Evolutionary conservation across 306 rosid species (phyloP), one percentile per base, ranked within the genome.

Genomic region (Quercus aquifolioides): DNA sequence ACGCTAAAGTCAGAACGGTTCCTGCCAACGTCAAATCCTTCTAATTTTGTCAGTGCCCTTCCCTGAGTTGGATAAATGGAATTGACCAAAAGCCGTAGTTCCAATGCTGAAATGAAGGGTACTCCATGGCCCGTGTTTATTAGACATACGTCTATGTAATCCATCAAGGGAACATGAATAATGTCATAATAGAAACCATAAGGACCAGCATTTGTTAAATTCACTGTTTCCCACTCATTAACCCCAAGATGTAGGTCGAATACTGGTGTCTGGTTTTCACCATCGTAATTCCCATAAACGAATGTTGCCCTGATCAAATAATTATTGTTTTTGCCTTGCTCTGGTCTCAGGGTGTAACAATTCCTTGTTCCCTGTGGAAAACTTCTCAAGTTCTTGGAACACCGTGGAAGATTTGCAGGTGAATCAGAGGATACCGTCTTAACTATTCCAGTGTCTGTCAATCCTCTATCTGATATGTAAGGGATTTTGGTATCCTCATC

Each of bases 61-160:
- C 25, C n/a, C 0, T 28, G 5, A 4, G 33, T 78, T 31, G 0
- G 57, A 76, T 86, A 84, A 4, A 76, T 52, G 6, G 71, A 55
- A 64, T 23, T 79, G 9, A 11, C 55, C 12, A 87, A 9, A 65
- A 6, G 81, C 23, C 90, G 81, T 6, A 91, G 75, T 60, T 84
- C 94, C 64, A 90, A 62, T 1, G 80, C 8, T 20, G 93, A 84
- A 41, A 90, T 80, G 55, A 79, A 90, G 19, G 97, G 91, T 1
- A 58, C 75, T 21, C 91, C 89, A 6, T 20, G 3, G 46, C 84
- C 84, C 14, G 74, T 81, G 30, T 87, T 87, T 0, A 90, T 82
- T 10, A 90, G 83, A 74, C 90, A 92, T 3, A 90, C 76, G 33
- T 68, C 31, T 13, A 87, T 43, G 38, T 76, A 74, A 18, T 81